A percentile compares a stretch with the other conserved stretches of the same genome.
Conservation (phyloP, 768 basidiomycete genomes). For the Tricholoma terreum region DNA sequence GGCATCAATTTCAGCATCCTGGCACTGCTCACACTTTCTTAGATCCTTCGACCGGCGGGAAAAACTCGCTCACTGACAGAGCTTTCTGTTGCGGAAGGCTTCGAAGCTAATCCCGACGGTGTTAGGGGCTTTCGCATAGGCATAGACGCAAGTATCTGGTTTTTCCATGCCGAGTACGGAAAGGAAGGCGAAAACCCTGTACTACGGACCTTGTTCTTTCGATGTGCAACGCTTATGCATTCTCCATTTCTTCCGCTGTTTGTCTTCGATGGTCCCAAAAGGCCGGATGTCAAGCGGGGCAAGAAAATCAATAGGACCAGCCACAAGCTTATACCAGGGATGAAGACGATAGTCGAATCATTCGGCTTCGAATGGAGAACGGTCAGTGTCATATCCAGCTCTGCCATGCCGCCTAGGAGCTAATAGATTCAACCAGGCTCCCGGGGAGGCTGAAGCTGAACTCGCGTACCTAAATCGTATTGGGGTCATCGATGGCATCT, state of each 20-base stretch:
- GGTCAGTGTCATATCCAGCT: slow-evolving; percentile 34
- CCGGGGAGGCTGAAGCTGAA: slow-evolving; percentile 94
- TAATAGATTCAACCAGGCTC: slow-evolving; percentile 53
- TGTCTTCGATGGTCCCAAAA: slow-evolving; percentile 87
- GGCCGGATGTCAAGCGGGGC: slow-evolving; percentile 78
- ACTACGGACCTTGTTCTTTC: slow-evolving; percentile 78
- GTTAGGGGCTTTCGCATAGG: slow-evolving; percentile 78
- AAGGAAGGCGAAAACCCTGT: slow-evolving; percentile 85
- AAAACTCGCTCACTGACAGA: slow-evolving; percentile 73
- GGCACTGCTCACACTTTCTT: slow-evolving; percentile 5
- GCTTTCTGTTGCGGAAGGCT: slow-evolving; percentile 72
- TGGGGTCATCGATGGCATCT: slow-evolving; percentile 82
- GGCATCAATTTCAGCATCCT: slow-evolving; percentile 13
- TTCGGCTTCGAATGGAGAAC: slow-evolving; percentile 79
- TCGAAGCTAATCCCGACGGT: slow-evolving; percentile 59
- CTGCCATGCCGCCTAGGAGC: slow-evolving; percentile 19
- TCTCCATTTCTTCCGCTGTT: slow-evolving; percentile 85
- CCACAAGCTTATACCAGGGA: slow-evolving; percentile 68
- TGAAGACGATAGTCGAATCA: slow-evolving; percentile 75
- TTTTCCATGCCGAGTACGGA: slow-evolving; percentile 74
- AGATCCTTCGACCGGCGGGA: slow-evolving; percentile 71
- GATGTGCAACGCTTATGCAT: slow-evolving; percentile 73
- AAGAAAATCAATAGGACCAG: slow-evolving; percentile 62
- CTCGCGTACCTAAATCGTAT: slow-evolving; percentile 81
- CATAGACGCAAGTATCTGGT: slow-evolving; percentile 87